Percentiles rank a stretch among this genome's conserved stretches.
phyloP scores from a whole-genome alignment of 768 basidiomycete species.

The Podaxis sp. region DNA sequence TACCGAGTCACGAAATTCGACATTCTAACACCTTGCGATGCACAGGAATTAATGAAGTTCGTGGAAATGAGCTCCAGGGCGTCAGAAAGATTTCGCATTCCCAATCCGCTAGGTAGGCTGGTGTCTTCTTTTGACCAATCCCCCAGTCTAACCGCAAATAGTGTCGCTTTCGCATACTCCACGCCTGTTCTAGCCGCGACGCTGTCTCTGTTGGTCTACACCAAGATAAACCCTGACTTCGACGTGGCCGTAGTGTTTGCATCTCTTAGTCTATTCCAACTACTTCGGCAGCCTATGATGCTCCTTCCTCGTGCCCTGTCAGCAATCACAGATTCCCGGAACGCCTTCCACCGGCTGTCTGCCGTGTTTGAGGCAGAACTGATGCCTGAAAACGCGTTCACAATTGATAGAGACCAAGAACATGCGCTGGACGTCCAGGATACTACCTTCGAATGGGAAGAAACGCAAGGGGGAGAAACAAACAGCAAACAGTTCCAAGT shows the following conservation, averaged over 20 bases:
- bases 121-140: slow-evolving; percentile 13
- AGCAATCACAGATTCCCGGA: slow-evolving; percentile 62
- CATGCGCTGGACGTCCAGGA: slow-evolving; percentile 50
- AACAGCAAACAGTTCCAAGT: slow-evolving; percentile 47
- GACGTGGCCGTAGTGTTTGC: slow-evolving; percentile 6
- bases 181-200: slow-evolving; percentile 66
- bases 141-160: slow-evolving; percentile 21
- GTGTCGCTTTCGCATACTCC: slow-evolving; percentile 55
- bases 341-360: slow-evolving; percentile 53
- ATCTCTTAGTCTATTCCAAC: slow-evolving; percentile 27
- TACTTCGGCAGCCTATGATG: slow-evolving; percentile 71
- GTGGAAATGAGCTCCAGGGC: slow-evolving; percentile 55
- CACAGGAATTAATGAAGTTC: slow-evolving; percentile 52
- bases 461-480: slow-evolving; percentile 17
- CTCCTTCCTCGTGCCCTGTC: slow-evolving; percentile 63
- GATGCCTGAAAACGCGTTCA: slow-evolving; percentile 38
- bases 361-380: slow-evolving; percentile 57
- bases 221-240: slow-evolving; percentile 30
- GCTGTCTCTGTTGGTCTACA: slow-evolving; percentile 65
- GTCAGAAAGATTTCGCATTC: slow-evolving; percentile 58
- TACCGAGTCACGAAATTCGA: not conserved
- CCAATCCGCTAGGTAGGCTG: slow-evolving; percentile 58
- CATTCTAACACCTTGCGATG: not conserved
- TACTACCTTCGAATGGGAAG: slow-evolving; percentile 68
- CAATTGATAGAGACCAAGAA: slow-evolving; percentile 44